Evolutionary conservation across 768 basidiomycete species (phyloP).

Genomic region (Auriculariales sp.): DNA sequence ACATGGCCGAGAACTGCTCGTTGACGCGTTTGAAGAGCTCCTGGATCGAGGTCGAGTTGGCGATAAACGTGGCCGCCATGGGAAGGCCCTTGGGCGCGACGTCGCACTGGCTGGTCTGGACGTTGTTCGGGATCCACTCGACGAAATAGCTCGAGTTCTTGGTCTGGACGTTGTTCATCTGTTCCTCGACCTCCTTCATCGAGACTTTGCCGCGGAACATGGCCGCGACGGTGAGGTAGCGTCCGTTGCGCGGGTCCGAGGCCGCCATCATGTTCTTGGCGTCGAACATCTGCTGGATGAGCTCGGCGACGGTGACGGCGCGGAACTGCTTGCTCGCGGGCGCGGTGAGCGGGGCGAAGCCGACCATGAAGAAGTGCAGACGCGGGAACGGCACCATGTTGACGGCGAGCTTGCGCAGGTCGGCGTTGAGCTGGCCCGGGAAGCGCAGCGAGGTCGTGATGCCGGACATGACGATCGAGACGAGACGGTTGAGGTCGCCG

Average conservation of each 20-base stretch:
- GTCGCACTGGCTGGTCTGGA: constrained; percentile 94
- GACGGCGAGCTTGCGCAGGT: constrained; percentile 17
- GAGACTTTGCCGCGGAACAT: constrained; percentile 12
- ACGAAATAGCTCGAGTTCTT: constrained; percentile 66
- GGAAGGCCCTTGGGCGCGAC: constrained; percentile 89
- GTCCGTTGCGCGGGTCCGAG: constrained; percentile 5
- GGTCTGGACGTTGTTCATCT: constrained; percentile 12
- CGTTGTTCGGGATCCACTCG: constrained; percentile 99
- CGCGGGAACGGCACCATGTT: constrained; percentile 15
- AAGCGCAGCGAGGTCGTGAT: constrained; percentile 16
- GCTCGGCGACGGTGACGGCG: constrained; percentile 5
- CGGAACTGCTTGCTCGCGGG: constrained; percentile 9
- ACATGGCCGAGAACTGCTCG: constrained; percentile 3
- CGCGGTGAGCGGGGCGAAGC: constrained; percentile 25
- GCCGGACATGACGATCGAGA: constrained; percentile 22
- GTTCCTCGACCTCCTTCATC: constrained; percentile 14
- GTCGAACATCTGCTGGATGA: constrained; percentile 10
- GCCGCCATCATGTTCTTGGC: constrained; percentile 12
- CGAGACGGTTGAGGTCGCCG: constrained; percentile 20
- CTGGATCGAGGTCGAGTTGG: constrained; percentile 94
- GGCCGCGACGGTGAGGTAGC: not conserved
- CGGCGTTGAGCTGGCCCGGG: constrained; percentile 13
- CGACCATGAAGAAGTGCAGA: constrained; percentile 23
- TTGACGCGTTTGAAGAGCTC: constrained; percentile 44
- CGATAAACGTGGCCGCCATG: constrained; percentile 96